These are phyloP conservation scores for Fusarium pseudoanthophilum DNA, from an alignment of 2,329 filamentous ascomycete species.

Conservation along the genomic window DNA sequence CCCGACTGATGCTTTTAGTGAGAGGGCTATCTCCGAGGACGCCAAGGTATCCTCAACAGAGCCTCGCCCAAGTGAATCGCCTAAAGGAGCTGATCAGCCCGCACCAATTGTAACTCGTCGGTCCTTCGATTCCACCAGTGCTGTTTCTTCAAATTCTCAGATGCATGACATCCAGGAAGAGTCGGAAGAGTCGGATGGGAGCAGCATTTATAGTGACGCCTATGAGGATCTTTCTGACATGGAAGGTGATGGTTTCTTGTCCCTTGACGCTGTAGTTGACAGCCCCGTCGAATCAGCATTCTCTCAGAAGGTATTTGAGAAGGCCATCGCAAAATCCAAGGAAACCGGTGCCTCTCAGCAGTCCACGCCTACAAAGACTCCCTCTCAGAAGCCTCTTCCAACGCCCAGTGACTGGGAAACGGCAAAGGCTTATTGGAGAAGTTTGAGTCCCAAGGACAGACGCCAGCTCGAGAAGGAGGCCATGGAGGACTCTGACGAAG, in stretches of 20 bases:
- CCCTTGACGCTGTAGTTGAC: constrained; percentile 77
- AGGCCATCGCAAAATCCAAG: constrained; percentile 37
- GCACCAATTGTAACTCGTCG: constrained; percentile 24
- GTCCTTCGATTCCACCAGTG: constrained; percentile 33
- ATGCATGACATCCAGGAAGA: constrained; percentile 53
- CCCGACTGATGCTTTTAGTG: constrained; percentile 32
- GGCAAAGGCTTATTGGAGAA: constrained; percentile 76
- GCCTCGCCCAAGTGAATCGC: neutral
- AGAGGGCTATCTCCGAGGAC: constrained; percentile 7
- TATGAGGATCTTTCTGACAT: constrained; percentile 76
- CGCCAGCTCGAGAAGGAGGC: constrained; percentile 70
- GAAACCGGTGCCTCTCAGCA: constrained; percentile 15
- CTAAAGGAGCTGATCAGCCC: neutral
- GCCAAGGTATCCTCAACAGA: neutral
- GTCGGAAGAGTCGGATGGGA: constrained; percentile 60
- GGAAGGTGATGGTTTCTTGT: constrained; percentile 75
- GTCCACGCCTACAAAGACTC: neutral
- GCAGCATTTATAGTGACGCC: constrained; percentile 79
- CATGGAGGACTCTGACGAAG: constrained; percentile 62
- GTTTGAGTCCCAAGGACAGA: constrained; percentile 70
- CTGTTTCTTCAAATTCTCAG: constrained; percentile 28
- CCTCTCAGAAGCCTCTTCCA: neutral
- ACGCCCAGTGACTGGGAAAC: constrained; percentile 70
- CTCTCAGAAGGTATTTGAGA: constrained; percentile 40
- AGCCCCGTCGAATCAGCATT: constrained; percentile 56